Evolutionary conservation across 176 grass and related monocot species (phyloP).

Genomic region (Triticum monococcum): DNA sequence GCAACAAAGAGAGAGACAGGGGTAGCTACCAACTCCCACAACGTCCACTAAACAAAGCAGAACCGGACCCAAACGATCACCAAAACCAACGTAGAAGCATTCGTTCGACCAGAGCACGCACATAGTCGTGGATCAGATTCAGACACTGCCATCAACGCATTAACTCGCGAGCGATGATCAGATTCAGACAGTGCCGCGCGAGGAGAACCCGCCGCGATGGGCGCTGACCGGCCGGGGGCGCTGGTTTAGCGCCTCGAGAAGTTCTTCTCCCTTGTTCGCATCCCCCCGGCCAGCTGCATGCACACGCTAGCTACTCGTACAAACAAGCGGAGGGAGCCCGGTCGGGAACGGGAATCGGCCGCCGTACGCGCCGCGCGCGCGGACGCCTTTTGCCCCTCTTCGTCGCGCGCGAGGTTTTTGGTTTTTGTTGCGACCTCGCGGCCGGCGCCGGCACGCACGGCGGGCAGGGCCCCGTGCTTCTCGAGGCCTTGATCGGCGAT

Average conservation of each 20-base stretch:
- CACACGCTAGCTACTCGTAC: too few species aligned
- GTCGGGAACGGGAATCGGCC: conserved; percentile 13
- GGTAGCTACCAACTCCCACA: conserved; percentile 34
- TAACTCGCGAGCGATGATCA: background rate
- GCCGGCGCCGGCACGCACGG: background rate
- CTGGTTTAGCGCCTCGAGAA: conserved; percentile 54
- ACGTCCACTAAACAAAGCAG: conserved; percentile 4
- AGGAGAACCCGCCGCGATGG: conserved; percentile 59
- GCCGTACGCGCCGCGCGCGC: background rate
- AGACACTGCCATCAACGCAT: background rate
- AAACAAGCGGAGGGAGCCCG: background rate
- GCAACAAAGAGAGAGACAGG: conserved; percentile 4
- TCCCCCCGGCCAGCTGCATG: conserved; percentile 5
- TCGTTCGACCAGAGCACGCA: conserved; percentile 2
- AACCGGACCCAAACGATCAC: background rate
- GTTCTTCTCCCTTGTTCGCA: conserved; percentile 51
- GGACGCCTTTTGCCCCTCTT: background rate
- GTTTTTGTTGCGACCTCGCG: background rate
- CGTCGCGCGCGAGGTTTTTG: conserved; percentile 20
- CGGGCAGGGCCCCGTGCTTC: background rate
- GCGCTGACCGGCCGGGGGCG: conserved; percentile 53
- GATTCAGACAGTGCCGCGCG: conserved; percentile 4
- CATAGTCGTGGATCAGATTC: background rate
- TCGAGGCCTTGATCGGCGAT: background rate
- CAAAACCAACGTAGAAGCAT: background rate